A percentile compares a stretch with the other conserved stretches of the same genome.
Conservation (phyloP, 1,284 basidiomycete species). For the Austroboletus rostrupii region DNA sequence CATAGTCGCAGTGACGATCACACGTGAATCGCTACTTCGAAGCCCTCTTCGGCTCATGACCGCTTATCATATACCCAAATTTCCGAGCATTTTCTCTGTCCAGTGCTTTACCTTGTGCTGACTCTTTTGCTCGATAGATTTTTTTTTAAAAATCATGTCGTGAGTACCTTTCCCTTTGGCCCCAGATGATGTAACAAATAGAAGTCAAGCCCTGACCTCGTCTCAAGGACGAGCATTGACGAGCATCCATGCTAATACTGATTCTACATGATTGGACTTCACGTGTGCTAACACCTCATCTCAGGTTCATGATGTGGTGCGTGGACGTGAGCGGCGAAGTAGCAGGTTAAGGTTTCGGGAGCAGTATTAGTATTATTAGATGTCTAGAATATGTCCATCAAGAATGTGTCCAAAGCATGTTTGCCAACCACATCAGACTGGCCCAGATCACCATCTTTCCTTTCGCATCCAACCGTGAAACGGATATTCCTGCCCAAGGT, state of each 20-base stretch:
- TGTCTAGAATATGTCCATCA: slow-evolving; percentile 6
- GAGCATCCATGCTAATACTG: slow-evolving; percentile 86
- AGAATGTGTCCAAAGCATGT: slow-evolving; percentile 51
- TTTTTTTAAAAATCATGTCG: slow-evolving; percentile 13
- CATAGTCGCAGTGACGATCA: slow-evolving; percentile 51
- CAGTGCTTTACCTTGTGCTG: slow-evolving; percentile 8
- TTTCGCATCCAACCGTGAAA: slow-evolving; percentile 28
- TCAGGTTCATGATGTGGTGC: too few species aligned
- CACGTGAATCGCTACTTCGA: slow-evolving; percentile 84
- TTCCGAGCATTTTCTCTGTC: slow-evolving; percentile 52
- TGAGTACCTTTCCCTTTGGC: slow-evolving; percentile 35
- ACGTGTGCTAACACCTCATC: too few species aligned
- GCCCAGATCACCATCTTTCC: slow-evolving; percentile 35
- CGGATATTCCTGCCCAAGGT: slow-evolving; percentile 29
- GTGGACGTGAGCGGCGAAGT: too few species aligned
- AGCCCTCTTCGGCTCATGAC: slow-evolving; percentile 60
- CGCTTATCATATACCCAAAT: slow-evolving; percentile 77
- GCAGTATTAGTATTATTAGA: neutral
- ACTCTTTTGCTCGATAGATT: slow-evolving; percentile 1
- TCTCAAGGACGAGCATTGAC: slow-evolving; percentile 69
- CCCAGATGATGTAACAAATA: slow-evolving; percentile 64
- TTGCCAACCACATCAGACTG: slow-evolving; percentile 52
- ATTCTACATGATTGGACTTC: neutral
- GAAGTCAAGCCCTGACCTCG: slow-evolving; percentile 84
- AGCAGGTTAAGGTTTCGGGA: neutral